Percentiles rank a stretch among this genome's conserved stretches.
Evolutionary conservation across 768 basidiomycete genomes (phyloP).

Genomic region (Hortiboletus campestris): DNA sequence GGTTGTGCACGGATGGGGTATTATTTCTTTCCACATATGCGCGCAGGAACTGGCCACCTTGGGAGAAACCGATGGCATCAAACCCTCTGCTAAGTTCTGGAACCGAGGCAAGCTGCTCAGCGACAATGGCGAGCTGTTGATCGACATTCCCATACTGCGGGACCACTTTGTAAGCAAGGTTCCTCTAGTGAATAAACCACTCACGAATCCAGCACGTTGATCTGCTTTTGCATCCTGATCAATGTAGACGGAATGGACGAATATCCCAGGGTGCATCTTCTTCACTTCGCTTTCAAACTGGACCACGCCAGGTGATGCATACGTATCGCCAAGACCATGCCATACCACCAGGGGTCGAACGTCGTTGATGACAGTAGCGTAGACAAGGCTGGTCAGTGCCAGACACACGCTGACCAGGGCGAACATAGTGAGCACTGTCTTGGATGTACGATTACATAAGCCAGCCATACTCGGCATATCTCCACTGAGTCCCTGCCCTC

Average conservation of each 20-base stretch:
- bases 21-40: conserved; percentile 80
- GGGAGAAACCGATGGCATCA: conserved; percentile 86
- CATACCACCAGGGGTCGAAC: conserved; percentile 66
- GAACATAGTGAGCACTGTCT: conserved; percentile 10
- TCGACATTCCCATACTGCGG: conserved; percentile 75
- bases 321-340: conserved; percentile 83
- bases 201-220: conserved; percentile 67
- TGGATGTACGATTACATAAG: conserved; percentile 4
- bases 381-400: conserved; percentile 9
- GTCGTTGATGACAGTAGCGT: conserved; percentile 11
- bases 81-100: conserved; percentile 69
- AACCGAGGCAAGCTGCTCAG: conserved; percentile 61
- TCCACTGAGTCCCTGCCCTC: too few species aligned
- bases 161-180: neutral
- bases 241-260: conserved; percentile 71
- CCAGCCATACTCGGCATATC: too few species aligned
- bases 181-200: conserved; percentile 31
- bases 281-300: conserved; percentile 59
- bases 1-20: conserved; percentile 68
- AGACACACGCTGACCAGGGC: conserved; percentile 13
- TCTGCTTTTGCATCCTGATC: conserved; percentile 62
- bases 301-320: conserved; percentile 70
- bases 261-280: conserved; percentile 69
- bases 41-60: conserved; percentile 88
- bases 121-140: conserved; percentile 62